Conservation (phyloP, 2,329 filamentous ascomycete genomes). For the Cordyceps javanica region DNA sequence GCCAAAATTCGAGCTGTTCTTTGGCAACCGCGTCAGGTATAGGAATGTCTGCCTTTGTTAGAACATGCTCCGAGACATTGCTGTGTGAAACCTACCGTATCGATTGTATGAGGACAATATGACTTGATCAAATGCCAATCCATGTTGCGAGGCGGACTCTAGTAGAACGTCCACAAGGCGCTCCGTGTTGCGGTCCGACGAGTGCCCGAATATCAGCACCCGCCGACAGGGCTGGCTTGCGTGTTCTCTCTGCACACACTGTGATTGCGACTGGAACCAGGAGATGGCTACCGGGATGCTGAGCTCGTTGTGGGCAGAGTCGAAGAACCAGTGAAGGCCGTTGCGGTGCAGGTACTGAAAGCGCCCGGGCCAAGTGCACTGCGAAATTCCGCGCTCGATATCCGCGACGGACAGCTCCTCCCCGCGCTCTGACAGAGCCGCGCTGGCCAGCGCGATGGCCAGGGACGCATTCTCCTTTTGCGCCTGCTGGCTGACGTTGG, state of each 20-base stretch:
- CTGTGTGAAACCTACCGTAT: neutral
- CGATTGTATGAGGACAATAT: neutral
- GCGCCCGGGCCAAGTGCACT: conserved; percentile 1
- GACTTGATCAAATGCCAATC: neutral
- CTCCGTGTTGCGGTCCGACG: conserved; percentile 2
- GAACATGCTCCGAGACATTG: neutral
- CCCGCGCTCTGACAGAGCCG: neutral
- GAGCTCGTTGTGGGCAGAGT: conserved; percentile 7
- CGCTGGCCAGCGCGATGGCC: conserved; percentile 1
- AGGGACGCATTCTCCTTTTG: conserved; percentile 13
- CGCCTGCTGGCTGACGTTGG: neutral
- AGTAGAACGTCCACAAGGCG: neutral
- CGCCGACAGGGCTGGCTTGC: neutral
- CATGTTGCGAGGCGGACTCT: neutral
- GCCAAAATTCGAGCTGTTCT: neutral
- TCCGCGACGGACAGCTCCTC: neutral
- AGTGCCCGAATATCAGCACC: neutral
- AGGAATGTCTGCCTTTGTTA: neutral
- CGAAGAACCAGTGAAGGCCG: conserved; percentile 3
- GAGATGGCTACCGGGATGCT: neutral
- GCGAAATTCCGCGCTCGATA: neutral
- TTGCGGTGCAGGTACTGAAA: conserved; percentile 6
- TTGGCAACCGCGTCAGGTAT: neutral
- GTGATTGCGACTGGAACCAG: neutral
- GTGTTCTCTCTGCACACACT: neutral